phyloP scores from a whole-genome alignment of 805 yeast species.

The Starmera pachycereana region DNA sequence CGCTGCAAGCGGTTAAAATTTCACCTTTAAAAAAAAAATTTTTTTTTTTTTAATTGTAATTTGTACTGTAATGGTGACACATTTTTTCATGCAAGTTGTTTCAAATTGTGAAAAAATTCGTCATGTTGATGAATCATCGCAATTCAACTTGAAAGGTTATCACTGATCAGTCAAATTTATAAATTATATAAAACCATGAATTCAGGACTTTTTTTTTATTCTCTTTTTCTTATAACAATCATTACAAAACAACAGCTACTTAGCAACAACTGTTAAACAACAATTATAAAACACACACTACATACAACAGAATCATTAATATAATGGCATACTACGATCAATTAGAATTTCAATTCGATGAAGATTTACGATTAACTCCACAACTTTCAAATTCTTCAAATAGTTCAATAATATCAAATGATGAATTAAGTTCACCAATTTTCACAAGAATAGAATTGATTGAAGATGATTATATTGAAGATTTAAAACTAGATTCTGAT shows the following conservation, averaged over 20 bases:
- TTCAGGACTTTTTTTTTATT: too few species aligned
- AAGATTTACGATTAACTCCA: not conserved
- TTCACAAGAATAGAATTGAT: not conserved
- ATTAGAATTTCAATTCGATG: slow-evolving; percentile 1
- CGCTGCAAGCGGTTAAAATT: too few species aligned
- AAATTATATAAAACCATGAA: too few species aligned
- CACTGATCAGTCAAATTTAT: too few species aligned
- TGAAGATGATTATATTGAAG: not conserved
- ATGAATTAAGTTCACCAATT: not conserved
- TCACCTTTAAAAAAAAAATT: too few species aligned
- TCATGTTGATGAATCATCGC: too few species aligned
- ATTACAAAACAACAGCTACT: not conserved
- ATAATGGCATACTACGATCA: not conserved
- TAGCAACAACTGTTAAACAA: not conserved
- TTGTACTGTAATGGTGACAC: too few species aligned
- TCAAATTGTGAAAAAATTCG: too few species aligned
- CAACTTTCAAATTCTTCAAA: not conserved
- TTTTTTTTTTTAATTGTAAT: too few species aligned
- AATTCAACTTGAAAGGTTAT: too few species aligned
- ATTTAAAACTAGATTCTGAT: not conserved
- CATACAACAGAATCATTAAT: not conserved
- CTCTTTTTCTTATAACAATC: too few species aligned
- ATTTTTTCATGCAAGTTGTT: too few species aligned
- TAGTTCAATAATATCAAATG: not conserved
- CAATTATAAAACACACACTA: not conserved